Conservation (phyloP, 192 early-diverging fungal species). For the Coemansia sp. region DNA sequence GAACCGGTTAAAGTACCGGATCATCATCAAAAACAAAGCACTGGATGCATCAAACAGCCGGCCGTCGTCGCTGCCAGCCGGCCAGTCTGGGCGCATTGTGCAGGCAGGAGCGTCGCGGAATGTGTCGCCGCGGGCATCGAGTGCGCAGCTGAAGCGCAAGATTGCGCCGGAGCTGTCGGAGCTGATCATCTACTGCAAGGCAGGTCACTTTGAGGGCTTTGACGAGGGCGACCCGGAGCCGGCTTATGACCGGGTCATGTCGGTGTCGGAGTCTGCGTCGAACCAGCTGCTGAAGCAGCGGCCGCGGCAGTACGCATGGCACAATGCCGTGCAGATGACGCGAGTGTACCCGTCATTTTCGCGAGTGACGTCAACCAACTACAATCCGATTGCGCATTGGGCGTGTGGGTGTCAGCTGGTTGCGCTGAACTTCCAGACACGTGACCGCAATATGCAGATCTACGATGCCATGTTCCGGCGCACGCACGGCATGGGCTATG, state of each 20-base stretch:
- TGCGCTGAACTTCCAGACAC: constrained; percentile 86
- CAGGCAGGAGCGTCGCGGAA: constrained; percentile 4
- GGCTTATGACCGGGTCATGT: constrained; percentile 65
- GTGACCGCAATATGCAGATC: constrained; percentile 78
- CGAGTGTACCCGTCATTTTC: constrained; percentile 80
- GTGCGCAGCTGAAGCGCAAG: constrained; percentile 47
- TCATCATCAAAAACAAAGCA: constrained; percentile 75
- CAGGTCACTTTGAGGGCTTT: constrained; percentile 62
- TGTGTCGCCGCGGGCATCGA: constrained; percentile 34
- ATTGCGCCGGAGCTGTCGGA: constrained; percentile 60
- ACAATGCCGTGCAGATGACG: constrained; percentile 63
- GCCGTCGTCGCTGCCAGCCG: constrained; percentile 20
- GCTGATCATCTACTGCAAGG: constrained; percentile 64
- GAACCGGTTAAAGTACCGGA: constrained; percentile 63
- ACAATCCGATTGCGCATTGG: constrained; percentile 84
- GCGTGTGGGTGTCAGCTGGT: constrained; percentile 79
- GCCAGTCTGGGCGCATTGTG: constrained; percentile 4
- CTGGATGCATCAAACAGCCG: constrained; percentile 19
- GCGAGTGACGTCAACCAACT: constrained; percentile 81
- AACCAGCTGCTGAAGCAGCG: constrained; percentile 57
- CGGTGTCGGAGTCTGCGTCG: constrained; percentile 70
- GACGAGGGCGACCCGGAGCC: constrained; percentile 47
- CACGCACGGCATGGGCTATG: constrained; percentile 75
- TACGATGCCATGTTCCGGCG: constrained; percentile 80
- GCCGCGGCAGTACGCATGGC: constrained; percentile 56